Evolutionary conservation across 164 flowering plant species (phyloP).

Genomic region (Chloranthus sessilifolius): DNA sequence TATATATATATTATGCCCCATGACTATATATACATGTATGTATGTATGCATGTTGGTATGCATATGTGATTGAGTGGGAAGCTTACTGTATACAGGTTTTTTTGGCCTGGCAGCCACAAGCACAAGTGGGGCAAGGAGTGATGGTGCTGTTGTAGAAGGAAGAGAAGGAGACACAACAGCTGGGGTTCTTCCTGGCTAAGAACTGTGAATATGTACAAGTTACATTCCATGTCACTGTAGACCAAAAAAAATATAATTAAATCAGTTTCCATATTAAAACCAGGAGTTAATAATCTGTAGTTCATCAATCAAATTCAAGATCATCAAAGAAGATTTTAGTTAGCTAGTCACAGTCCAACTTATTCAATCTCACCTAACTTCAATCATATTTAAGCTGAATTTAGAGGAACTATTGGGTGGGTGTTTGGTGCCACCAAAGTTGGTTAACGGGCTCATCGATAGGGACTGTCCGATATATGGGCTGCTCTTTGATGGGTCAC

Average conservation of each 20-base stretch:
- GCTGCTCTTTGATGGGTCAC: too few relatives aligned
- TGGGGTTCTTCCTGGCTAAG: constrained; percentile 58
- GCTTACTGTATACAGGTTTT: constrained; percentile 50
- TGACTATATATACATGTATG: not conserved
- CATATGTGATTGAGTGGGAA: not conserved
- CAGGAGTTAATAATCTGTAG: too few relatives aligned
- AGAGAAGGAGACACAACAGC: constrained; percentile 70
- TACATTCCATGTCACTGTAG: constrained; percentile 89
- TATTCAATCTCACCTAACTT: too few relatives aligned
- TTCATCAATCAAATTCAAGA: too few relatives aligned
- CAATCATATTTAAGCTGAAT: too few relatives aligned
- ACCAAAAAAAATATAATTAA: constrained; percentile 4
- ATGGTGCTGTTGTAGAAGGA: constrained; percentile 68
- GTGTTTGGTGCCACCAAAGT: too few relatives aligned
- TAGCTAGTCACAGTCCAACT: too few relatives aligned
- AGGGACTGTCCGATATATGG: too few relatives aligned
- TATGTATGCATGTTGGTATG: not conserved
- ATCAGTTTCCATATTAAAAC: too few relatives aligned
- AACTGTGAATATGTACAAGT: constrained; percentile 91
- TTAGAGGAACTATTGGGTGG: too few relatives aligned
- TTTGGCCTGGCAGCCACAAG: constrained; percentile 73
- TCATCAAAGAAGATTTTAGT: too few relatives aligned
- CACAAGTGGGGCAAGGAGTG: constrained; percentile 60
- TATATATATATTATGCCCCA: not conserved
- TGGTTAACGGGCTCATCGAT: too few relatives aligned